Conservation (phyloP, 352 stramenopile species). For the Phytophthora syringae region DNA sequence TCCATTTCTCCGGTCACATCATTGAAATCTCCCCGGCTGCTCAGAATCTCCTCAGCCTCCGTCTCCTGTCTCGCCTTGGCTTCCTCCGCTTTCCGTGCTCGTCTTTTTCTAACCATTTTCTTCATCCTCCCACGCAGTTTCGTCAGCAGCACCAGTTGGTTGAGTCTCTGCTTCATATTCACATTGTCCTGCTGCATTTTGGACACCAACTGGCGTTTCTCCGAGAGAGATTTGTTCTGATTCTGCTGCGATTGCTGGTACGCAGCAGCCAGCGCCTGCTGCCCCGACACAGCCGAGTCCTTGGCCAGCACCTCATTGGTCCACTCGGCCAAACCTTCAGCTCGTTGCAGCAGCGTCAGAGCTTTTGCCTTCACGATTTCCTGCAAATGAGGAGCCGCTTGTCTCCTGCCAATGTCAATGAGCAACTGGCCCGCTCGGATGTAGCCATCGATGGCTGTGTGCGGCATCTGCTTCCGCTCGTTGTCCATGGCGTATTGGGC, state of each 20-base stretch:
- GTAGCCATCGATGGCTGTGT: constrained; percentile 79
- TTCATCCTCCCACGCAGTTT: constrained; percentile 64
- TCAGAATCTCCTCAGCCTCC: constrained; percentile 27
- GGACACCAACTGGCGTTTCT: constrained; percentile 68
- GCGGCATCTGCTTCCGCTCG: constrained; percentile 63
- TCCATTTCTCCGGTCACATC: constrained; percentile 38
- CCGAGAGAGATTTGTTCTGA: constrained; percentile 44
- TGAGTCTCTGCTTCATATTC: constrained; percentile 63
- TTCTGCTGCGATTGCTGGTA: constrained; percentile 56
- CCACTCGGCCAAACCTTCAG: constrained; percentile 76
- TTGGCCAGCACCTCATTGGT: constrained; percentile 46
- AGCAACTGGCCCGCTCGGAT: constrained; percentile 72
- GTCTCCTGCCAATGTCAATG: constrained; percentile 66
- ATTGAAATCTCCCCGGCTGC: constrained; percentile 17
- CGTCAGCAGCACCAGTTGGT: constrained; percentile 64
- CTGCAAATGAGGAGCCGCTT: constrained; percentile 67
- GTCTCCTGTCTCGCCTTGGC: constrained; percentile 10
- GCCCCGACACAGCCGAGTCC: constrained; percentile 23
- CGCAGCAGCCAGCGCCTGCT: constrained; percentile 50
- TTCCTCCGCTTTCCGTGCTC: constrained; percentile 55
- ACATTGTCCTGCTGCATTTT: constrained; percentile 70
- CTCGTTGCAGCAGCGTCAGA: constrained; percentile 74
- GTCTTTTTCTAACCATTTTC: constrained; percentile 51
- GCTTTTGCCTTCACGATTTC: constrained; percentile 85
- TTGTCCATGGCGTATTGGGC: constrained; percentile 76